Base-by-base conservation (phyloP, 192 early-diverging fungal genomes). In the Dissophora globulifera region DNA sequence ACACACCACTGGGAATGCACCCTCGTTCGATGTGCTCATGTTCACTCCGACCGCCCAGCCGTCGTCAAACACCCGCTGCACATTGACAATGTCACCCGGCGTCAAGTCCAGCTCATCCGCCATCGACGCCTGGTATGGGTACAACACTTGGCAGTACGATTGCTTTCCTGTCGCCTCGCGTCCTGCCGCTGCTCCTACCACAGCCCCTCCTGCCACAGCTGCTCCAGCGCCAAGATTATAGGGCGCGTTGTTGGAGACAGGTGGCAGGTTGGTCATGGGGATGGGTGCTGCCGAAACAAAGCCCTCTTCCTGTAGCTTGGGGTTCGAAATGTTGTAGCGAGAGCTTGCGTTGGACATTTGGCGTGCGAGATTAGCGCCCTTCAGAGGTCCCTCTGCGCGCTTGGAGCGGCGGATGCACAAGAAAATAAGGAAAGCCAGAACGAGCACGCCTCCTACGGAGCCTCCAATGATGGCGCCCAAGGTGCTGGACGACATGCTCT, bases 21-120 rank as follows among this genome's bases (percentile, higher is more conserved):
- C 95, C 51, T 89, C 87, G 35, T 70, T 35, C 1, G 87, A 84
- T 3, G 92, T 91, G 42, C 82, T 85, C 61, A 88, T 66, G 79
- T 94, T 95, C 54, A 88, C 79, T 25, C 95, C 95, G 2, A 95
- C 82, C 22, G 91, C 94, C 95, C 95, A 96, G 9, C 95, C 95
- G 68, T 96, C 95, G 64, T 95, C 93, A 81, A 93, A 96, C 20
- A 83, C 84, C 67, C 86, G 81, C 16, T 86, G 83, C 19, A 95
- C 53, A 27, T 84, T 87, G 8, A 95, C 86, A 58, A 88, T 84
- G 64, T 95, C 94, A 53, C 89, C 91, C 7, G 76, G 59, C n/a
- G 83, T 75, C 25, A 95, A 75, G 45, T 83, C 84, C 50, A 95
- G 79, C 80, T 95, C 94, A 79, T 95, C 94, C 17, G 84, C 84